A percentile compares a stretch with the other conserved stretches of the same genome.
These are phyloP conservation scores for Gloeophyllum trabeum DNA, from an alignment of 768 basidiomycete genomes.

Conservation along the genomic window DNA sequence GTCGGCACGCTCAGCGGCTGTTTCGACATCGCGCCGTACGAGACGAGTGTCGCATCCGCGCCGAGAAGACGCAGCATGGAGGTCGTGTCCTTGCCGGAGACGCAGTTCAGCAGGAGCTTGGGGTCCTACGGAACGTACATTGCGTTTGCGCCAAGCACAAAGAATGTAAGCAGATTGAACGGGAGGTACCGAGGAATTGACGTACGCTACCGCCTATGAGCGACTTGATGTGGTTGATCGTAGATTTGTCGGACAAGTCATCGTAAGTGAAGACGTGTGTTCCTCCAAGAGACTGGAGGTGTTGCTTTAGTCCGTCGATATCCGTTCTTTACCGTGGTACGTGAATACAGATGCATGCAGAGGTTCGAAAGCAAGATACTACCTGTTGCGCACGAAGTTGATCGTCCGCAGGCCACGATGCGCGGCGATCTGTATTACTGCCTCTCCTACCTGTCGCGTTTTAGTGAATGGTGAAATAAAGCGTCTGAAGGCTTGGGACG, in stretches of 20 bases:
- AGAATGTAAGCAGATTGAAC: neutral
- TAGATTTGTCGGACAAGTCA: conserved; percentile 45
- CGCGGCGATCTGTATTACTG: conserved; percentile 79
- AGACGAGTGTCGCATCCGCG: conserved; percentile 60
- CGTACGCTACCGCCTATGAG: conserved; percentile 44
- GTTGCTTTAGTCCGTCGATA: conserved; percentile 33
- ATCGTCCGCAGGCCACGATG: conserved; percentile 61
- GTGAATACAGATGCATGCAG: neutral
- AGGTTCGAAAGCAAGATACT: conserved; percentile 7
- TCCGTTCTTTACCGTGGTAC: conserved; percentile 30
- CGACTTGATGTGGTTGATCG: conserved; percentile 22
- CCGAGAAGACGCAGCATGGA: conserved; percentile 61
- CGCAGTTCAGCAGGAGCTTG: no score
- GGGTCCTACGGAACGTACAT: no score
- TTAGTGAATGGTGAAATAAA: conserved; percentile 1
- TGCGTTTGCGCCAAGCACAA: no score
- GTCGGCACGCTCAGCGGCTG: conserved; percentile 68
- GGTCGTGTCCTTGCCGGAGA: conserved; percentile 57
- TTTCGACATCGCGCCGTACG: conserved; percentile 89
- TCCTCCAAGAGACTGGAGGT: conserved; percentile 54
- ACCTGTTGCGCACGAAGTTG: conserved; percentile 74
- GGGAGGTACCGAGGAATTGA: neutral
- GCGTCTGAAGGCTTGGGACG: neutral
- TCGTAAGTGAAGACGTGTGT: conserved; percentile 73
- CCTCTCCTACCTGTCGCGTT: conserved; percentile 59